phyloP scores from a whole-genome alignment of 2,329 filamentous ascomycete genomes.

The Verticillium longisporum region DNA sequence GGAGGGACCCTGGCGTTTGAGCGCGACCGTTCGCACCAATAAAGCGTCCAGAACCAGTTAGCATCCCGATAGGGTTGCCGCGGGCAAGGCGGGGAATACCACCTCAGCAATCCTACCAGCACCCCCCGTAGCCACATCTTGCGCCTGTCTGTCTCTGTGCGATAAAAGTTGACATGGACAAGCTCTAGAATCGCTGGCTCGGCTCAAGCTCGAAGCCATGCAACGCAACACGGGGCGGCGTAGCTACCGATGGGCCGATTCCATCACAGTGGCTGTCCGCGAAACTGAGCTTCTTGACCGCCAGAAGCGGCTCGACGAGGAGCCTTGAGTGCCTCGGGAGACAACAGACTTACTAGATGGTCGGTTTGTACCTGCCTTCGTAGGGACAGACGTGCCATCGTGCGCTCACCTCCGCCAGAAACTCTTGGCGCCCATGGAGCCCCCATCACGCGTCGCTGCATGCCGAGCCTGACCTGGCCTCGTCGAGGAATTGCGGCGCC shows the following conservation, averaged over 20 bases:
- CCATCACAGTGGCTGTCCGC: too few species aligned
- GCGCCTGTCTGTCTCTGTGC: neutral
- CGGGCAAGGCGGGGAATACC: neutral
- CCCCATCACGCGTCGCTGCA: neutral
- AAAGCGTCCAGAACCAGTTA: neutral
- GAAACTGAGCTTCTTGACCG: too few species aligned
- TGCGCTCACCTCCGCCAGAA: neutral
- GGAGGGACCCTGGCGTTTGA: neutral
- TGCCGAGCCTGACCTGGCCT: neutral
- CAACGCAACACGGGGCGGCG: too few species aligned
- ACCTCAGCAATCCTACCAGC: neutral
- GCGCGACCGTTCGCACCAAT: neutral
- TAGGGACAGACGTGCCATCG: too few species aligned
- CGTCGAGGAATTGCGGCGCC: neutral
- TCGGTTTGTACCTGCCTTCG: too few species aligned
- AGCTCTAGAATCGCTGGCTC: neutral
- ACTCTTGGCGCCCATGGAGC: neutral
- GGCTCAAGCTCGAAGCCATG: too few species aligned
- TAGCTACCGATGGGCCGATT: too few species aligned
- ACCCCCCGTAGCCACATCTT: neutral
- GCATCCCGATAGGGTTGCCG: neutral
- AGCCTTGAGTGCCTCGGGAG: too few species aligned
- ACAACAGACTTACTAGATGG: too few species aligned
- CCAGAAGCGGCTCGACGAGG: too few species aligned
- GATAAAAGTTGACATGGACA: neutral